These are phyloP conservation scores for Claviceps sorghi DNA, from an alignment of 2,329 filamentous ascomycete genomes.

Conservation along the genomic window DNA sequence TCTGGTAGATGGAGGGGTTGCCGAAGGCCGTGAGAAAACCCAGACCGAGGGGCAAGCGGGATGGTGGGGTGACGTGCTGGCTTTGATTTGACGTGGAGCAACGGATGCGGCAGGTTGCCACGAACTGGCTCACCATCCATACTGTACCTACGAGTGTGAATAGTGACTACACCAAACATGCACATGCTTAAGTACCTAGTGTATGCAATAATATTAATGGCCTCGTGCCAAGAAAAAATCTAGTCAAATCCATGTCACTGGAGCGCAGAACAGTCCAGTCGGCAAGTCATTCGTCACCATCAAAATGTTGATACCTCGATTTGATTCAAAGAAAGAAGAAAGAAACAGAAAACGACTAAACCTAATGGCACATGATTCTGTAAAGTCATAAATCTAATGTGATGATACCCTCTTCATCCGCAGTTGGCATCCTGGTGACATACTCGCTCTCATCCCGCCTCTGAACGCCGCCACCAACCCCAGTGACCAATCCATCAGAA, in stretches of 20 bases:
- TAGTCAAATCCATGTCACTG: neutral
- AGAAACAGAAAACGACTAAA: neutral
- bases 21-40: too few species aligned
- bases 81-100: too few species aligned
- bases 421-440: conserved; percentile 1
- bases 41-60: too few species aligned
- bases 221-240: too few species aligned
- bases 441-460: conserved; percentile 1
- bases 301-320: neutral
- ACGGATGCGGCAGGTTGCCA: too few species aligned
- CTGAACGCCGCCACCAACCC: conserved; percentile 1
- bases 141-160: too few species aligned
- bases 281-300: neutral
- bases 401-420: neutral
- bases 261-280: neutral
- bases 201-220: too few species aligned
- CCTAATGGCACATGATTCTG: conserved; percentile 4
- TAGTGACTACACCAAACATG: too few species aligned
- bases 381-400: conserved; percentile 4
- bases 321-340: neutral
- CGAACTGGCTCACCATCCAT: too few species aligned
- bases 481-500: neutral
- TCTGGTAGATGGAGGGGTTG: too few species aligned
- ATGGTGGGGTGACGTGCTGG: too few species aligned
- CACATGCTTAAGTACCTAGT: too few species aligned